These are phyloP conservation scores for Withania somnifera DNA, from an alignment of 305 asterid genomes.

Conservation along the genomic window DNA sequence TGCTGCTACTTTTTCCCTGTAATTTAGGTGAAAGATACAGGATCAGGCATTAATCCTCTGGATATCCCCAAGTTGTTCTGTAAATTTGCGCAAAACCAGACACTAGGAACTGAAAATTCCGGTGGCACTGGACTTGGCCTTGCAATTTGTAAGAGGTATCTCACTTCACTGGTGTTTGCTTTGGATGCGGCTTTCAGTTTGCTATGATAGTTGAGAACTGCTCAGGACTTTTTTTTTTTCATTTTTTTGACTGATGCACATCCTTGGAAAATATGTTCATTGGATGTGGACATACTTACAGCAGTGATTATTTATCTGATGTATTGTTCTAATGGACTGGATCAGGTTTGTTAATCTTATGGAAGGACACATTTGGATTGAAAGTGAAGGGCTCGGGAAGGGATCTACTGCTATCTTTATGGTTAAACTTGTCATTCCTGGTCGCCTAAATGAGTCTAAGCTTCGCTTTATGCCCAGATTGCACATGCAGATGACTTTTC, in stretches of 20 bases:
- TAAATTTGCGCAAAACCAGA: constrained; percentile 78
- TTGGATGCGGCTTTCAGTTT: not conserved
- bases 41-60: constrained; percentile 74
- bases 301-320: constrained; percentile 5
- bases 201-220: not conserved
- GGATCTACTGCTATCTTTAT: constrained; percentile 73
- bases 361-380: constrained; percentile 94
- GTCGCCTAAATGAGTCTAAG: constrained; percentile 46
- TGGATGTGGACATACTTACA: not conserved
- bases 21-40: constrained; percentile 87
- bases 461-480: constrained; percentile 33
- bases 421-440: constrained; percentile 77
- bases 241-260: not conserved
- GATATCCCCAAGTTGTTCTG: constrained; percentile 79
- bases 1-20: not conserved
- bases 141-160: constrained; percentile 83
- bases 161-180: not conserved
- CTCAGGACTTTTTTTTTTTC: not conserved
- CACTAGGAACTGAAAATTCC: constrained; percentile 50
- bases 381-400: constrained; percentile 93
- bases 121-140: constrained; percentile 96
- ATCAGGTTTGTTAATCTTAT: constrained; percentile 87
- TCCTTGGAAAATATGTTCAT: not conserved
- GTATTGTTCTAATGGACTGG: not conserved
- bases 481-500: constrained; percentile 38